A percentile compares a stretch with the other conserved stretches of the same genome.
These are phyloP conservation scores for Paraglomus brasilianum DNA, from an alignment of 192 early-diverging fungal species.

Conservation along the genomic window DNA sequence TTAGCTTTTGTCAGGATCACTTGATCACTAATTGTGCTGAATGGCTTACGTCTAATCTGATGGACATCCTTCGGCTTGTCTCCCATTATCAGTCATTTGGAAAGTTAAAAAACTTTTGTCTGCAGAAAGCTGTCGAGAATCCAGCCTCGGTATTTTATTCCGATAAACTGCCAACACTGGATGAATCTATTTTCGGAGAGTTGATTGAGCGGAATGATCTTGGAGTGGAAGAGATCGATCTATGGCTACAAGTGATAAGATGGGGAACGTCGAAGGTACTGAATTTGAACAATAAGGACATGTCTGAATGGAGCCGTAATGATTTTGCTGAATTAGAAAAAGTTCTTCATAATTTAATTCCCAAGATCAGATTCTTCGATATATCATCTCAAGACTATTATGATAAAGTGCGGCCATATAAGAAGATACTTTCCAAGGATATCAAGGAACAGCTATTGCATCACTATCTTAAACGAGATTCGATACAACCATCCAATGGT, in stretches of 20 bases:
- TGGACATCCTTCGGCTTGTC: not conserved
- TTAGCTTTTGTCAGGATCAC: not conserved
- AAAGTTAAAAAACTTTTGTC: not conserved
- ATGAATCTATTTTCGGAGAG: constrained; percentile 2
- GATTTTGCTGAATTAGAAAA: constrained; percentile 8
- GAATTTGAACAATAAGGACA: too few species aligned
- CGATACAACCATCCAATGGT: too few species aligned
- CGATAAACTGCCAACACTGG: not conserved
- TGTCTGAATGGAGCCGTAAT: not conserved
- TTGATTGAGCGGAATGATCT: constrained; percentile 12
- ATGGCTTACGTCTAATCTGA: constrained; percentile 1
- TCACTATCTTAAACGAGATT: too few species aligned
- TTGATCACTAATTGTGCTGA: not conserved
- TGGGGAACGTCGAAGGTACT: not conserved
- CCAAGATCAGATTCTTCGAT: constrained; percentile 15
- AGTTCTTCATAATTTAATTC: not conserved
- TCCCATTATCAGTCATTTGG: not conserved
- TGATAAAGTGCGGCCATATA: constrained; percentile 3
- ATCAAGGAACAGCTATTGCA: not conserved
- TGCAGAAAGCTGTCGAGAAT: not conserved
- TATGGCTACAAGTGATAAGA: constrained; percentile 22
- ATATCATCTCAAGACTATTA: constrained; percentile 5
- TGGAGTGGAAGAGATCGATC: constrained; percentile 11
- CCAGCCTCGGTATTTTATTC: not conserved
- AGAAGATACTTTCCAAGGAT: not conserved